phyloP scores from a whole-genome alignment of 208 protist genomes.

The Acanthamoeba triangularis region DNA sequence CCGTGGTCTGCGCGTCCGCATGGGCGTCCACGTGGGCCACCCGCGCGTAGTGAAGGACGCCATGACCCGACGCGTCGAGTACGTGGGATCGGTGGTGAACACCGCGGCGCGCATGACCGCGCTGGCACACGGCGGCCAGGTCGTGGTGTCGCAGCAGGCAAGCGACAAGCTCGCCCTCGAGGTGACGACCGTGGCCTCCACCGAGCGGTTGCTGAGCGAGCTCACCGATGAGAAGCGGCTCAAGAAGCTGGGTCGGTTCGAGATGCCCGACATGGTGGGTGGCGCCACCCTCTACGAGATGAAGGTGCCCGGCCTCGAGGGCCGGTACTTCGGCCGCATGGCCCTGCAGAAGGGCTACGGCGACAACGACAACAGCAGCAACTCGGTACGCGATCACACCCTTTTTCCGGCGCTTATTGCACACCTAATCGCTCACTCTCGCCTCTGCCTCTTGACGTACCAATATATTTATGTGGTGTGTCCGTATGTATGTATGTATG shows the following conservation, averaged over 20 bases:
- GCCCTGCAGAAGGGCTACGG: not conserved
- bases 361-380: not conserved
- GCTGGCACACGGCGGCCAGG: conserved; percentile 62
- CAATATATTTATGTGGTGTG: too few species aligned
- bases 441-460: too few species aligned
- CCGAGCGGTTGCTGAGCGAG: not conserved
- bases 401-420: not conserved
- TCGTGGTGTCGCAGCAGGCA: not conserved
- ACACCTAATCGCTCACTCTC: not conserved
- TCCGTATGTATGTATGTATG: too few species aligned
- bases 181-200: not conserved
- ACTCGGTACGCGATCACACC: not conserved
- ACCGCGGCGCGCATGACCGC: conserved; percentile 27
- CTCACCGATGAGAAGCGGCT: not conserved
- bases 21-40: conserved; percentile 86
- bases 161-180: not conserved
- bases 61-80: conserved; percentile 67
- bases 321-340: conserved; percentile 31
- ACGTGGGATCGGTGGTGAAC: conserved; percentile 38
- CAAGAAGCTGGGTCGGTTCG: not conserved
- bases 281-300: conserved; percentile 5
- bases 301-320: conserved; percentile 31
- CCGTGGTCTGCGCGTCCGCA: conserved; percentile 86
- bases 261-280: not conserved
- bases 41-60: not conserved